Base-by-base conservation (phyloP, 306 rosid genomes). In the Medicago ruthenica region DNA sequence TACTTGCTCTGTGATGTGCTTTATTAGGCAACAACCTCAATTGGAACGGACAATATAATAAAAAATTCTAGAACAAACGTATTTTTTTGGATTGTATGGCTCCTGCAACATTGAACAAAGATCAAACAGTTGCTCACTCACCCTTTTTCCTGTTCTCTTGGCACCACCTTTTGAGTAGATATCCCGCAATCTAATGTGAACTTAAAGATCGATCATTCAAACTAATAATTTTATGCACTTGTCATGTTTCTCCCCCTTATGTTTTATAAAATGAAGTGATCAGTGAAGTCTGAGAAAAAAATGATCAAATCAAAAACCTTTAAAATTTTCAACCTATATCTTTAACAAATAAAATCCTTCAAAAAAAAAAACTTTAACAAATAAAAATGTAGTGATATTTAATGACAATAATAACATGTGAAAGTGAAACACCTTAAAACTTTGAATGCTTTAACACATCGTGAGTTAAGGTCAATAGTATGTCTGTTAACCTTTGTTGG, bases 41-140 rank as follows among this genome's bases (percentile, higher is more conserved):
- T 59, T 65, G 59, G 41, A 36, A 57, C 15, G 59, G 20, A 67
- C 16, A 58, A 57, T 20, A 57, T n/a, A 80, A 48, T 36, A 8
- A 44, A 4, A 36, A 54, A 53, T 27, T 16, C 71, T 40, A 55
- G 80, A 17, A 18, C n/a, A 45, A 39, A 17, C 12, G 18, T 17
- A 42, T 34, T 6, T 34, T 34, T 34, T 34, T 34, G 81, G 48
- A 70, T 34, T 8, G 12, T 13, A 13, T 64, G 53, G 15, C 39
- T 47, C 21, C 31, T 50, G 1, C n/a, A 75, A 62, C 53, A 31
- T 21, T 55, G 61, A 75, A 61, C 48, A 15, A 37, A 63, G 61
- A 53, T 50, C 57, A n/a, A 5, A 50, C 24, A n/a, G 12, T 17
- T 53, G 59, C 11, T 53, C 24, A 8, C 17, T 16, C 24, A 17